Conservation (phyloP, 192 early-diverging fungal species). For the Backusella psychrophila region DNA sequence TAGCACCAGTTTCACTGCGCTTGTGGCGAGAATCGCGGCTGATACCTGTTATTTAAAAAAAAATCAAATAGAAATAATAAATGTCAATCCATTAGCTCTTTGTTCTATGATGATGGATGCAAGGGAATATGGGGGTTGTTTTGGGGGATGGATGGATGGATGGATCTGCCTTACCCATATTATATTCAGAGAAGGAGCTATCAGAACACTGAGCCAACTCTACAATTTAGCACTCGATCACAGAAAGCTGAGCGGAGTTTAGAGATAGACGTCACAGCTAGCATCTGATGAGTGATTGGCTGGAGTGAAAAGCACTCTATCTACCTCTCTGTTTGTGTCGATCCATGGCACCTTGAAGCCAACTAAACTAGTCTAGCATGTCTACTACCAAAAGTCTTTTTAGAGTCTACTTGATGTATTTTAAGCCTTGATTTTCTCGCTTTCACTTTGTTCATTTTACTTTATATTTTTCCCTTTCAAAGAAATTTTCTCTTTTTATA, state of each 20-base stretch:
- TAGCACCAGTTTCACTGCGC: constrained; percentile 96
- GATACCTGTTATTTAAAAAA: constrained; percentile 72
- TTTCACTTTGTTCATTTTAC: too few species aligned
- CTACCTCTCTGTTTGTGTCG: too few species aligned
- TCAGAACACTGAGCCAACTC: background rate
- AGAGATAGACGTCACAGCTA: background rate
- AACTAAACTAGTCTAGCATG: too few species aligned
- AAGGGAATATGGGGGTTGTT: background rate
- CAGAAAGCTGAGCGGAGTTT: background rate
- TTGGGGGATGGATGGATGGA: background rate
- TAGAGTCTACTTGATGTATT: too few species aligned
- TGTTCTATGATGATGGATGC: background rate
- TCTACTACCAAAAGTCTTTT: too few species aligned
- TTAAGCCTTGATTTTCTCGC: too few species aligned
- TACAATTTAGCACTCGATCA: background rate
- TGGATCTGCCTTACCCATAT: constrained; percentile 7
- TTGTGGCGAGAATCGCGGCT: constrained; percentile 99
- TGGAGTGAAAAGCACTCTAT: background rate
- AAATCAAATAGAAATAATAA: background rate
- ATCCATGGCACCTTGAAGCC: too few species aligned
- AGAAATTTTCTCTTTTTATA: too few species aligned
- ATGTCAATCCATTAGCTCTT: background rate
- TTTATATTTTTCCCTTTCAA: too few species aligned
- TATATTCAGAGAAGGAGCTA: constrained; percentile 7
- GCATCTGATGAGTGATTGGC: background rate